A percentile compares a stretch with the other conserved stretches of the same genome.
Conservation (phyloP, 495 filamentous ascomycete genomes). For the Neurospora sp. region DNA sequence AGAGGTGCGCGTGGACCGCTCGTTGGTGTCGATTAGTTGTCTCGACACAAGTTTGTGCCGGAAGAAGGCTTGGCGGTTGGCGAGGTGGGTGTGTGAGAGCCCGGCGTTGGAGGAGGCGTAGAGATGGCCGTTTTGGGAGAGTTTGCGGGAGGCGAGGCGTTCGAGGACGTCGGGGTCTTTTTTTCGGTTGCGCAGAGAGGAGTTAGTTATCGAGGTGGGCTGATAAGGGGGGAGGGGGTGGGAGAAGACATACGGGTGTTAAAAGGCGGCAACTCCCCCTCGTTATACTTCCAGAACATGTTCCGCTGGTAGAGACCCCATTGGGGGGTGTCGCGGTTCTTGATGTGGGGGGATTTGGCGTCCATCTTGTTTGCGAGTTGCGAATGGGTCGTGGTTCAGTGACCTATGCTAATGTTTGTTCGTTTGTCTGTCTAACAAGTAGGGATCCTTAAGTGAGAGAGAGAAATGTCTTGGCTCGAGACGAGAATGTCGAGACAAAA, state of each 20-base stretch:
- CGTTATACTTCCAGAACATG: slow-evolving; percentile 48
- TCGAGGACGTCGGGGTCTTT: slow-evolving; percentile 1
- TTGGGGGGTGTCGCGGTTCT: slow-evolving; percentile 47
- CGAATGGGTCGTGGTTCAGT: too few relatives aligned
- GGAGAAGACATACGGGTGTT: not conserved
- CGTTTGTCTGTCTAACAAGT: too few relatives aligned
- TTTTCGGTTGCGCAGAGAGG: not conserved
- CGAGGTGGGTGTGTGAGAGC: slow-evolving; percentile 52
- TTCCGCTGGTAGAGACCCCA: slow-evolving; percentile 54
- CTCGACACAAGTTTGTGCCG: slow-evolving; percentile 35
- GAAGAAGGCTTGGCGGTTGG: slow-evolving; percentile 60
- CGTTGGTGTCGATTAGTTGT: not conserved
- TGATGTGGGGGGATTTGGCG: slow-evolving; percentile 47
- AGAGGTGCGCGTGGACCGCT: not conserved
- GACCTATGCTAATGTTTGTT: too few relatives aligned
- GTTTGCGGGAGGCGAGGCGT: slow-evolving; percentile 45
- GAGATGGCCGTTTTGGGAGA: slow-evolving; percentile 44
- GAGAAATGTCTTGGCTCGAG: not conserved
- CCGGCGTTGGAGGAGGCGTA: slow-evolving; percentile 61
- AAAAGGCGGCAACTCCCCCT: not conserved
- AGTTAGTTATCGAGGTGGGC: not conserved
- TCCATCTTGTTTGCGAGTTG: slow-evolving; percentile 18
- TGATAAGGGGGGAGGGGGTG: not conserved
- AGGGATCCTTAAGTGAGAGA: too few relatives aligned
- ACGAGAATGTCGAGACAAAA: not conserved